Evolutionary conservation across 2,329 filamentous ascomycete species (phyloP).

Genomic region (Erysiphe pulchra): DNA sequence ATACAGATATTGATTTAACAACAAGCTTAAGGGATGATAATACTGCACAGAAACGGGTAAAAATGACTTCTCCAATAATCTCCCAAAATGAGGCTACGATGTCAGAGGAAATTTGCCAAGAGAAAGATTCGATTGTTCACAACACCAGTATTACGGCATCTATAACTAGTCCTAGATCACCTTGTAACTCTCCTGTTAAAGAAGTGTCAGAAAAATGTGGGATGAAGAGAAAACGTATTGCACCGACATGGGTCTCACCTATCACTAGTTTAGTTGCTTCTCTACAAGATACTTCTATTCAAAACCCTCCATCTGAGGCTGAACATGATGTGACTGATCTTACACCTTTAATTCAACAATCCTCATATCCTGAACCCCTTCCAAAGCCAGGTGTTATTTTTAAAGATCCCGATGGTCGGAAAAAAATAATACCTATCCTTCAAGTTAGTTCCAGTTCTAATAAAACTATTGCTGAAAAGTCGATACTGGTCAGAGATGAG

Average conservation of each 20-base stretch:
- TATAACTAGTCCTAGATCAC: background rate
- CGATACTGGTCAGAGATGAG: background rate
- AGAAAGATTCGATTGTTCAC: background rate
- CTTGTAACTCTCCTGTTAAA: background rate
- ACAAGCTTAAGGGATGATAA: background rate
- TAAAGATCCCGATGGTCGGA: constrained; percentile 6
- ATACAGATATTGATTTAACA: background rate
- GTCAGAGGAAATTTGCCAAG: background rate
- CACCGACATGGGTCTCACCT: constrained; percentile 10
- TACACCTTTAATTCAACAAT: background rate
- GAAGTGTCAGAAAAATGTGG: constrained; percentile 1
- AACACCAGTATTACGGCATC: background rate
- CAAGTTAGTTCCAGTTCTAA: background rate
- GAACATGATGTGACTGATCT: constrained; percentile 4
- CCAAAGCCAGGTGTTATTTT: constrained; percentile 5
- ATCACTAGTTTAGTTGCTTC: constrained; percentile 4
- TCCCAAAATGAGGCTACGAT: background rate
- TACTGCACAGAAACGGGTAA: background rate
- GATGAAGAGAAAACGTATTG: constrained; percentile 14
- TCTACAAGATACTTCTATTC: constrained; percentile 1
- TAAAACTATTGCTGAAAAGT: background rate
- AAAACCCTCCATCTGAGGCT: constrained; percentile 6
- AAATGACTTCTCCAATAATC: background rate
- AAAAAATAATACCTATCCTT: constrained; percentile 5
- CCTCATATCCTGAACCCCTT: background rate